These are phyloP conservation scores for Stagonosporopsis chrysanthemi DNA, from an alignment of 2,329 filamentous ascomycete species.

Conservation along the genomic window DNA sequence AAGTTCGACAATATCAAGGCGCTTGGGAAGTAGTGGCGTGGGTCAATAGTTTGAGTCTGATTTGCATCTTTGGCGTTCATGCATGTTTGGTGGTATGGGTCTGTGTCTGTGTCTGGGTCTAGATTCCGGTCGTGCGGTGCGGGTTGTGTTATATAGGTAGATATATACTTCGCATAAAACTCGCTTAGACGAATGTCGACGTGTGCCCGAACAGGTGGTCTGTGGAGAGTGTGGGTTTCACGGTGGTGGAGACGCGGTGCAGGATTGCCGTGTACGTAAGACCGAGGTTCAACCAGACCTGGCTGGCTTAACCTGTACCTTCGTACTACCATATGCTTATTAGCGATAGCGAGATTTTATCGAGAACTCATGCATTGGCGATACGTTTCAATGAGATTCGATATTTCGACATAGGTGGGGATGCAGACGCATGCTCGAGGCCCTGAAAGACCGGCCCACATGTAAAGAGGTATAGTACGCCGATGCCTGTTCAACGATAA, in stretches of 20 bases:
- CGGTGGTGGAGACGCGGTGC: background rate
- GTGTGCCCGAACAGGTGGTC: constrained; percentile 14
- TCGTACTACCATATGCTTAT: background rate
- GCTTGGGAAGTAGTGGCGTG: constrained; percentile 1
- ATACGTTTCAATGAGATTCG: background rate
- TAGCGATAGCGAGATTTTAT: background rate
- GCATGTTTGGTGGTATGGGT: constrained; percentile 11
- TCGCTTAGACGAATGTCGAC: constrained; percentile 12
- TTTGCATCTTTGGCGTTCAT: constrained; percentile 26
- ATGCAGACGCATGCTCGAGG: constrained; percentile 10
- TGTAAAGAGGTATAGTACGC: constrained; percentile 2
- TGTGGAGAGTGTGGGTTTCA: constrained; percentile 14
- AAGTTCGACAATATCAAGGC: constrained; percentile 59
- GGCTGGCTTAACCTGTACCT: background rate
- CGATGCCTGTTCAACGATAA: background rate
- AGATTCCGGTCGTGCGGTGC: constrained; percentile 21
- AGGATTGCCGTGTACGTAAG: background rate
- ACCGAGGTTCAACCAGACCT: background rate
- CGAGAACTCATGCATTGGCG: background rate
- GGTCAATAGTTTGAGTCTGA: background rate
- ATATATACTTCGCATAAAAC: constrained; percentile 3
- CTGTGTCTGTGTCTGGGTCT: background rate
- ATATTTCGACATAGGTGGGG: background rate
- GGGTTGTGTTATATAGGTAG: constrained; percentile 23
- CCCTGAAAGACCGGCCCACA: constrained; percentile 17